A percentile compares a stretch with the other conserved stretches of the same genome.
phyloP scores from a whole-genome alignment of 495 filamentous ascomycete genomes.

The Apodospora peruviana region DNA sequence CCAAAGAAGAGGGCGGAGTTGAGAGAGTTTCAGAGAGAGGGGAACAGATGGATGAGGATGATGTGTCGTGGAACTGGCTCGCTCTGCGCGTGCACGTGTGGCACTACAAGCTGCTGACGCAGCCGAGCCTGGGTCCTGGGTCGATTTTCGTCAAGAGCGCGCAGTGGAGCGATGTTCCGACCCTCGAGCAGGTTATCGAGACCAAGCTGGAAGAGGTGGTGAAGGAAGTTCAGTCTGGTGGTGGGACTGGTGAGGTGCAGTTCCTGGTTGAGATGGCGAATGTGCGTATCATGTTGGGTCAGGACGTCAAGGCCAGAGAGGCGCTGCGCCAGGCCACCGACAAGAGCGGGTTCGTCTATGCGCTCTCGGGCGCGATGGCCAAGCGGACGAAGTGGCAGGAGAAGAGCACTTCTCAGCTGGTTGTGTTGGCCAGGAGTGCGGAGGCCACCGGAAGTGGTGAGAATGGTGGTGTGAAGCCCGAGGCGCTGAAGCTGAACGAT shows the following conservation, averaged over 20 bases:
- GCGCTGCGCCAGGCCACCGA: slow-evolving; percentile 62
- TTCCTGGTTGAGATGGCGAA: slow-evolving; percentile 77
- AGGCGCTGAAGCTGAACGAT: slow-evolving; percentile 73
- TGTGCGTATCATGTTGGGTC: slow-evolving; percentile 78
- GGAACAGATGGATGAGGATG: slow-evolving; percentile 2
- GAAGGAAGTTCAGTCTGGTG: slow-evolving; percentile 23
- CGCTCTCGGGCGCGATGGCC: slow-evolving; percentile 76
- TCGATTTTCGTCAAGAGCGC: slow-evolving; percentile 34
- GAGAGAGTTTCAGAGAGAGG: too few relatives aligned
- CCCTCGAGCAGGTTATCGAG: slow-evolving; percentile 44
- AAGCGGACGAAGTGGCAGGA: slow-evolving; percentile 93
- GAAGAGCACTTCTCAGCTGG: slow-evolving; percentile 81
- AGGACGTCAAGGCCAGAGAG: slow-evolving; percentile 67
- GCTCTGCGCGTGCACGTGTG: slow-evolving; percentile 71
- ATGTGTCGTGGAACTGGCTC: slow-evolving; percentile 36
- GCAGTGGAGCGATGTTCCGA: slow-evolving; percentile 45
- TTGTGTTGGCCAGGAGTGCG: slow-evolving; percentile 70
- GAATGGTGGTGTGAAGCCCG: slow-evolving; percentile 39
- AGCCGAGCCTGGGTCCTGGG: slow-evolving; percentile 56
- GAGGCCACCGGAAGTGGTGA: slow-evolving; percentile 1
- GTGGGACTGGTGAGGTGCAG: slow-evolving; percentile 29
- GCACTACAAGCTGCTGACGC: slow-evolving; percentile 83
- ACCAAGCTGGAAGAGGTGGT: slow-evolving; percentile 40
- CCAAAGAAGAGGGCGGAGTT: slow-evolving; percentile 2
- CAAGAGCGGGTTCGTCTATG: slow-evolving; percentile 68